A percentile compares a stretch with the other conserved stretches of the same genome.
phyloP scores from a whole-genome alignment of 2,329 filamentous ascomycete species.

The Aureobasidium subglaciale region DNA sequence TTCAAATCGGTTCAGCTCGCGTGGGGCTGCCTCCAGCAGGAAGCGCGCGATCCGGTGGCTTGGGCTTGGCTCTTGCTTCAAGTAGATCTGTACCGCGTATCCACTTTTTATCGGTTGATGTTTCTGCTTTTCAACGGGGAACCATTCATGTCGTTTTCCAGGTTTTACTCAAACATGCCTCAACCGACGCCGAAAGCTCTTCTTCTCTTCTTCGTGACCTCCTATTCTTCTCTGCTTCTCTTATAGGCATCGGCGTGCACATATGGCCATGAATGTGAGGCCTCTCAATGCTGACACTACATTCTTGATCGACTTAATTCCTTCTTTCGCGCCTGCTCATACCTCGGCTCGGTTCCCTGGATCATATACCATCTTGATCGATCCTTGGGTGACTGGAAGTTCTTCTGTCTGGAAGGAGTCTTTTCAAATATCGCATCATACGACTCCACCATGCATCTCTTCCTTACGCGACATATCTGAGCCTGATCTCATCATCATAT shows the following conservation, averaged over 20 bases:
- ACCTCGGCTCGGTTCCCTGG: constrained; percentile 36
- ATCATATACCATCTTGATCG: constrained; percentile 61
- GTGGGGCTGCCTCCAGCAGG: neutral
- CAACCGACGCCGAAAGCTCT: neutral
- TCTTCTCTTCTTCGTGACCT: neutral
- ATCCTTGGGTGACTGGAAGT: constrained; percentile 61
- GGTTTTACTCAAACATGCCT: constrained; percentile 11
- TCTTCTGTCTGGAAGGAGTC: constrained; percentile 54
- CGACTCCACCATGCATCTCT: constrained; percentile 48
- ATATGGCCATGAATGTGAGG: constrained; percentile 59
- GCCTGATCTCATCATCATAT: constrained; percentile 53
- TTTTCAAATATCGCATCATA: constrained; percentile 55
- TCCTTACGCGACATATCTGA: constrained; percentile 48
- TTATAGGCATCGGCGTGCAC: neutral
- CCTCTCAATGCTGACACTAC: constrained; percentile 59
- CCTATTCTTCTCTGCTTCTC: neutral
- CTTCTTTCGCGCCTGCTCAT: constrained; percentile 38
- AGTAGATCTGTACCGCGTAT: neutral
- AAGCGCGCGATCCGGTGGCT: neutral
- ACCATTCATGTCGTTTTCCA: neutral
- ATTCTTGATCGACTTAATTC: constrained; percentile 58
- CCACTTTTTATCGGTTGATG: constrained; percentile 5
- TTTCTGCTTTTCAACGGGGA: constrained; percentile 2
- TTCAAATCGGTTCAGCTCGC: neutral
- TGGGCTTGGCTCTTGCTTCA: neutral